Base-by-base conservation (phyloP, 345 rosid species). In the Laguncularia racemosa region DNA sequence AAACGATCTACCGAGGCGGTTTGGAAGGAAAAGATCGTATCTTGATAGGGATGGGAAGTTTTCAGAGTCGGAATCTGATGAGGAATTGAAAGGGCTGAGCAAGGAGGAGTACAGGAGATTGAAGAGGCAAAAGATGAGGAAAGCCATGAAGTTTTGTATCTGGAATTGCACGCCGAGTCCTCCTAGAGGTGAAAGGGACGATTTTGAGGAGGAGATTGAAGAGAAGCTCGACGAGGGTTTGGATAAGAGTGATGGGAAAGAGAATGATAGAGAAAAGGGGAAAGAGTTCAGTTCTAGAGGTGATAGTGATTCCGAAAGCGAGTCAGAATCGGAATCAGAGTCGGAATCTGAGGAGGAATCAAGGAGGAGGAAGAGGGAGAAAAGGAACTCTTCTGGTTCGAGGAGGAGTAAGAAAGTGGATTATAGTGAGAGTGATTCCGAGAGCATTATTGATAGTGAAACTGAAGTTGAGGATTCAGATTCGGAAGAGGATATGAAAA, bases 121-220 rank as follows among this genome's bases (percentile, higher is more conserved):
- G 66, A 95, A 85, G 77, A 84, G 96, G 71, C 92, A 87, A 76
- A 88, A 88, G 82, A 52, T 85, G 95, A 81, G 97, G 74, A 90
- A 80, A 61, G 48, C 76, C 0, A 57, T 72, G 21, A 73, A 50
- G 48, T 63, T 62, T 28, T 90, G 84, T 70, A 70, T 93, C 19
- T 95, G 99, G 97, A 67, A 67, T 58, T 73, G 72, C 44, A 77
- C 95, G 3, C 96, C 96, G 46, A 92, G 93, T 73, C 96, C 96
- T 23, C 85, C 90, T 13, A 71, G 92, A 76, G 46, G 49, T n/a
- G 65, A 72, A 16, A 86, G 75, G 62, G 86, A 78, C 20, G 68
- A 53, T 16, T 67, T 71, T 44, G 64, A 64, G 23, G 84, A 71
- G 26, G 89, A 82, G 59, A 60, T 72, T 64, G 63, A 63, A 28